Evolutionary conservation across 768 basidiomycete genomes (phyloP).

Genomic region (Pisolithus orientalis): DNA sequence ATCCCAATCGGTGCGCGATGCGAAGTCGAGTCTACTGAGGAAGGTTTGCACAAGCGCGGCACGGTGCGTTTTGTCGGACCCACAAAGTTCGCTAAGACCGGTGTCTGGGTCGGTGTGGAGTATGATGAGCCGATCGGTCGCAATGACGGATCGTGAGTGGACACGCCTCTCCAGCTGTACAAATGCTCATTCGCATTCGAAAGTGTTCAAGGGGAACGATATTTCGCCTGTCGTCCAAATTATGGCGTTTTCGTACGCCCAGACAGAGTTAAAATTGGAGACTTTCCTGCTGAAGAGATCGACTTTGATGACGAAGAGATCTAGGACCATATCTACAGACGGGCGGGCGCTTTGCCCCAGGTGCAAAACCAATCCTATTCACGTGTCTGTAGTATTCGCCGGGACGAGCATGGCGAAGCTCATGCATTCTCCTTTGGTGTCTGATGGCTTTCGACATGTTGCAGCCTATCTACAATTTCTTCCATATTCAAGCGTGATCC

Average conservation of each 20-base stretch:
- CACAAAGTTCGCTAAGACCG: conserved; percentile 62
- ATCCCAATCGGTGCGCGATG: conserved; percentile 73
- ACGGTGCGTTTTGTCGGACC: conserved; percentile 80
- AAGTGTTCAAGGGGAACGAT: conserved; percentile 81
- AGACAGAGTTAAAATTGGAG: conserved; percentile 74
- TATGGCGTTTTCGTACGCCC: conserved; percentile 85
- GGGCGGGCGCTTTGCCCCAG: neutral
- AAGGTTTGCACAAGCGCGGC: conserved; percentile 71
- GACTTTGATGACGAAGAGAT: conserved; percentile 75
- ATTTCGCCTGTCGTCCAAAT: conserved; percentile 73
- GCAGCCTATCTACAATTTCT: neutral
- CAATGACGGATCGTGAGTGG: conserved; percentile 87
- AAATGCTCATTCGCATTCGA: neutral
- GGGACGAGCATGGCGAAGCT: neutral
- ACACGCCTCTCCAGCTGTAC: neutral
- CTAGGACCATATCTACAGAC: conserved; percentile 24
- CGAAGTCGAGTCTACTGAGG: conserved; percentile 68
- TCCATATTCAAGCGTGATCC: neutral
- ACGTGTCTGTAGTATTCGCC: neutral
- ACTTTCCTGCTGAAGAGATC: conserved; percentile 82
- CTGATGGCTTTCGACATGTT: no score
- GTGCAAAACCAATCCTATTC: neutral
- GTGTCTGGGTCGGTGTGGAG: conserved; percentile 87
- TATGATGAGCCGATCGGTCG: conserved; percentile 96
- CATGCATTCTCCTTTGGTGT: no score